Evolutionary conservation across 352 stramenopile species (phyloP).

Genomic region (Phytophthora hibernalis): DNA sequence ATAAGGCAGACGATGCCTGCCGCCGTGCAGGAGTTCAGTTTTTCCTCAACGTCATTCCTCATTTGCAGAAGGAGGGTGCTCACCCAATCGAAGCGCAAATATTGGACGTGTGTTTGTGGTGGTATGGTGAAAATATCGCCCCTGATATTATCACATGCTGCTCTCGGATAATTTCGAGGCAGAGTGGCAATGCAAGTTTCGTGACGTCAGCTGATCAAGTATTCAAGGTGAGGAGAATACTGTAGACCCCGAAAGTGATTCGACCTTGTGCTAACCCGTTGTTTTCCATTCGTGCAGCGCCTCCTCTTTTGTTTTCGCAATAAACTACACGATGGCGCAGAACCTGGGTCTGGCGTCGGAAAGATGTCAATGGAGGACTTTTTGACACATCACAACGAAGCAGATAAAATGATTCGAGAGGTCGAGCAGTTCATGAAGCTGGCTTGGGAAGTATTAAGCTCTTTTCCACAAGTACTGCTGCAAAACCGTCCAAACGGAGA

Average conservation of each 20-base stretch:
- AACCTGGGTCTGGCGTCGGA: conserved; percentile 13
- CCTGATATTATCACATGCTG: conserved; percentile 58
- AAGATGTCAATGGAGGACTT: conserved; percentile 46
- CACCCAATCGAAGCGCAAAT: conserved; percentile 48
- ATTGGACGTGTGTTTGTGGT: conserved; percentile 48
- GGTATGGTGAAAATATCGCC: conserved; percentile 51
- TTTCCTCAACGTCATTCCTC: conserved; percentile 54
- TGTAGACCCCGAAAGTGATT: background rate
- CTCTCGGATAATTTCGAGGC: conserved; percentile 44
- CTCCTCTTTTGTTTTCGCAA: conserved; percentile 45
- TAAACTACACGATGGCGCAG: conserved; percentile 53
- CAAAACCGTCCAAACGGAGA: conserved; percentile 28
- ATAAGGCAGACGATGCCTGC: conserved; percentile 40
- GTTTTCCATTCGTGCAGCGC: conserved; percentile 24
- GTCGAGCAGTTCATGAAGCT: conserved; percentile 64
- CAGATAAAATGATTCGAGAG: conserved; percentile 51
- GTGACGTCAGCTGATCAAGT: conserved; percentile 27
- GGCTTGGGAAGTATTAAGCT: conserved; percentile 45
- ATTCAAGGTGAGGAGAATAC: conserved; percentile 39
- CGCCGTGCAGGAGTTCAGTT: conserved; percentile 51
- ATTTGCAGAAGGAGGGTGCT: conserved; percentile 20
- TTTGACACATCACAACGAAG: conserved; percentile 41
- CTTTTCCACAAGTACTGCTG: conserved; percentile 49
- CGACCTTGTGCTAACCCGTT: background rate
- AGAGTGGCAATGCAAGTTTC: conserved; percentile 42